Base-by-base conservation (phyloP, 2,329 filamentous ascomycete genomes). In the Alternaria conjuncta region DNA sequence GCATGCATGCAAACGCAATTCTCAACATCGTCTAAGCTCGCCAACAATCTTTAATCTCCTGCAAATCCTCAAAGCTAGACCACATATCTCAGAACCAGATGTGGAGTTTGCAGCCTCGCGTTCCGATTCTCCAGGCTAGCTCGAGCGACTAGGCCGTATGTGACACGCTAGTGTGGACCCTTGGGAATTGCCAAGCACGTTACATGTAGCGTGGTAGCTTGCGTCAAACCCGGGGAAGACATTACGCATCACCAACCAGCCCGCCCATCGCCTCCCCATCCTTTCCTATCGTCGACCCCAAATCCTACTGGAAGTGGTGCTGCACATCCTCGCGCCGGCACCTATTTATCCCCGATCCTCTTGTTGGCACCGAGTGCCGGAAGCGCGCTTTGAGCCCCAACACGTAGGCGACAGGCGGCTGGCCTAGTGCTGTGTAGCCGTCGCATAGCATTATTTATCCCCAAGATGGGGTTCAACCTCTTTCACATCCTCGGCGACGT, bases 401-500 rank as follows among this genome's bases (percentile, higher is more conserved):
- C 41, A 58, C 55, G 47, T 28, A 55, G 53, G 55, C 60, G 49
- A 49, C 43, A 59, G 71, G 71, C 71, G 69, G 67, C 67, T 65
- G 57, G 64, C 69, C 68, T 68, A 65, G 67, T 68, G 65, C 70
- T 70, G 72, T 71, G 69, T 73, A 70, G 70, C 70, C 65, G 60
- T 65, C 58, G 58, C 51, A 56, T 53, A 53, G 51, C 59, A 53
- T 53, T 18, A 18, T 43, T 51, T 18, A 53, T 53, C 55, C 57
- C 61, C 44, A 62, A 46, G 57, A 80, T 78, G 77, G 66, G 66
- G 56, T 80, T 82, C 69, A 82, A 83, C 70, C 71, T 86, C 63
- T 90, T 97, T 82, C 92, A 93, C 75, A 87, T 96, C 75, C 80
- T 93, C 73, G 95, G 88, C 78, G 95, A 98, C 79, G 81, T 95